These are phyloP conservation scores for Arthroderma sp. DNA, from an alignment of 2,329 filamentous ascomycete genomes.

Conservation along the genomic window DNA sequence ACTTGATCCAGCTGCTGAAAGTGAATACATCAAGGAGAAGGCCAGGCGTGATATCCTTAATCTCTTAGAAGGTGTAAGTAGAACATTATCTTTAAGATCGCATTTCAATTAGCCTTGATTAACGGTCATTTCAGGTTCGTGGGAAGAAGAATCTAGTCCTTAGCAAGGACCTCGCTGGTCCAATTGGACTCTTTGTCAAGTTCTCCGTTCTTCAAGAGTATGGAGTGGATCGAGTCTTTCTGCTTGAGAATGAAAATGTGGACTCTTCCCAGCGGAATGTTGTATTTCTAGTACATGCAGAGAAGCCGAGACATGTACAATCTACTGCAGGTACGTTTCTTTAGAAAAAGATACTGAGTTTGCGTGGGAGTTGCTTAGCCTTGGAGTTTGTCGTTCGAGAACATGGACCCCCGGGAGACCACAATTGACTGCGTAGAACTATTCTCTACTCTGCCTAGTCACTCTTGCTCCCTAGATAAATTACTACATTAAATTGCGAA, in stretches of 20 bases:
- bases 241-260: slow-evolving; percentile 88
- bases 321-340: slow-evolving; percentile 67
- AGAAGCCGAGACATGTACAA: slow-evolving; percentile 72
- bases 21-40: slow-evolving; percentile 36
- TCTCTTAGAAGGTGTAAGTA: slow-evolving; percentile 86
- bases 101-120: slow-evolving; percentile 16
- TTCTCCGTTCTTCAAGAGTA: slow-evolving; percentile 93
- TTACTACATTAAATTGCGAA: slow-evolving; percentile 5
- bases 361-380: neutral
- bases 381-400: neutral
- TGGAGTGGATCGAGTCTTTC: slow-evolving; percentile 94
- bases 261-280: slow-evolving; percentile 92
- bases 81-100: too few relatives aligned
- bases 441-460: slow-evolving; percentile 41
- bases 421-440: slow-evolving; percentile 49
- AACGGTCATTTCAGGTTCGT: slow-evolving; percentile 52
- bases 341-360: neutral
- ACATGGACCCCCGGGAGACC: slow-evolving; percentile 5
- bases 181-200: slow-evolving; percentile 82
- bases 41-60: slow-evolving; percentile 79
- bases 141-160: slow-evolving; percentile 98
- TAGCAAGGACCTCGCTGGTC: slow-evolving; percentile 78
- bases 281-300: slow-evolving; percentile 81
- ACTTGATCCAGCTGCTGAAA: slow-evolving; percentile 31
- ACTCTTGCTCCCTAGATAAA: slow-evolving; percentile 44